phyloP scores from a whole-genome alignment of 495 filamentous ascomycete species.

The Daldinia vernicosa region DNA sequence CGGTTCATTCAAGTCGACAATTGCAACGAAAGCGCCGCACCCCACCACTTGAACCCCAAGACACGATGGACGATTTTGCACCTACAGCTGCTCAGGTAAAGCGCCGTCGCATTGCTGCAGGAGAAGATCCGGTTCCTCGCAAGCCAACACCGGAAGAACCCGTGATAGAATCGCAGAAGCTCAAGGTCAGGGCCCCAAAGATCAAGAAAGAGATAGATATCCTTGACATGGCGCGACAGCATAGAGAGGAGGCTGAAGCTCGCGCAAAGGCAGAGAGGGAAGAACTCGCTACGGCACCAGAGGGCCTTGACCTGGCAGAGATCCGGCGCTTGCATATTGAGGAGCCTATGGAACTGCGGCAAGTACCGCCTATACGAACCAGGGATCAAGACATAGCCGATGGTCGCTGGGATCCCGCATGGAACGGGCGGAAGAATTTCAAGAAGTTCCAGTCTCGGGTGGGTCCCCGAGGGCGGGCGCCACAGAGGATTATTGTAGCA shows the following conservation, averaged over 20 bases:
- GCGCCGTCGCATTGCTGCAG: slow-evolving; percentile 65
- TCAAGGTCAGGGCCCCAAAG: slow-evolving; percentile 36
- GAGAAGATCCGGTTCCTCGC: slow-evolving; percentile 50
- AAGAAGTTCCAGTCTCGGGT: slow-evolving; percentile 83
- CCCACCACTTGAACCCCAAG: slow-evolving; percentile 51
- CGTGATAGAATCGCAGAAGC: slow-evolving; percentile 23
- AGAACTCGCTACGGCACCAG: slow-evolving; percentile 58
- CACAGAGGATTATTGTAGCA: slow-evolving; percentile 72
- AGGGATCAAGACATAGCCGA: slow-evolving; percentile 59
- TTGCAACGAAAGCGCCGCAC: slow-evolving; percentile 59
- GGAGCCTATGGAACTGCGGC: slow-evolving; percentile 76
- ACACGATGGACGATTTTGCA: slow-evolving; percentile 70
- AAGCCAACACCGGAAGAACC: slow-evolving; percentile 27
- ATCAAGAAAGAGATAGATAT: slow-evolving; percentile 72
- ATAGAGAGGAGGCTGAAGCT: slow-evolving; percentile 75
- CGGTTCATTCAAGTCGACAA: slow-evolving; percentile 34
- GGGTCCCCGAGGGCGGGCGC: slow-evolving; percentile 56
- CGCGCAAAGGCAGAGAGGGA: slow-evolving; percentile 67
- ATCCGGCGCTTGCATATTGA: slow-evolving; percentile 80
- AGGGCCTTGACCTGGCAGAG: slow-evolving; percentile 70
- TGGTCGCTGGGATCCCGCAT: slow-evolving; percentile 84
- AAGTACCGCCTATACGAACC: slow-evolving; percentile 34
- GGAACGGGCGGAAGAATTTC: slow-evolving; percentile 98
- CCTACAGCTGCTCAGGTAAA: slow-evolving; percentile 79
- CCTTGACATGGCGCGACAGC: slow-evolving; percentile 70